Base-by-base conservation (phyloP, 2,329 filamentous ascomycete genomes). In the Fusarium papillatum region DNA sequence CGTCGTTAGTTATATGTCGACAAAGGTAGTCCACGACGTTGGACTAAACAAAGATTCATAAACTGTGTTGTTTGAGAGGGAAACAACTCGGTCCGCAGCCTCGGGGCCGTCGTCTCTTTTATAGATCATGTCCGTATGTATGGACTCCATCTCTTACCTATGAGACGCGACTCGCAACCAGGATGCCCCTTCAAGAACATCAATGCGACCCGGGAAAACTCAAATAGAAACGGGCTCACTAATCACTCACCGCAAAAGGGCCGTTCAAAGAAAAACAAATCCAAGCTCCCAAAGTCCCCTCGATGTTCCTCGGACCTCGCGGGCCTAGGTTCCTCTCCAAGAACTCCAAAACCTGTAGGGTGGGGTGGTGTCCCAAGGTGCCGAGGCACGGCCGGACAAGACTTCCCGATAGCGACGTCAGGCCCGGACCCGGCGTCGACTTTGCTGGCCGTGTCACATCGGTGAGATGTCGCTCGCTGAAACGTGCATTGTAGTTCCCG, bases 311-410 rank as follows among this genome's bases (percentile, higher is more conserved):
- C 41, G 61, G 61, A 64, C 19, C 11, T 34, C 29, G 43, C 61
- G 41, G 41, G 16, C 39, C n/a, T 9, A 19, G 34, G 57, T 55
- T 55, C 48, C 26, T 38, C 26, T 39, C 36, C 24, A 38, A 41
- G 59, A 38, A 29, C 38, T 63, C 41, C 41, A 57, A 57, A 50
- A 39, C 26, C 38, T 59, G 53, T 53, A 59, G 39, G 63, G 62
- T 69, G 60, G 61, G 61, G 70, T 72, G 69, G 53, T 36, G 53
- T 57, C 26, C 38, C 39, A 50, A 57, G 22, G 68, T 55, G 62
- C 74, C 74, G 74, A 76, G 74, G 74, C 74, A 71, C 69, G 61
- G 19, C 36, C 74, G 74, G 74, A 53, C 64, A 70, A 24, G 19
- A 69, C 63, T 76, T 76, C 74, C 74, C 57, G 62, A 66, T 64